A percentile compares a stretch with the other conserved stretches of the same genome.
These are phyloP conservation scores for Boechera stricta DNA, from an alignment of 345 rosid species.

Conservation along the genomic window DNA sequence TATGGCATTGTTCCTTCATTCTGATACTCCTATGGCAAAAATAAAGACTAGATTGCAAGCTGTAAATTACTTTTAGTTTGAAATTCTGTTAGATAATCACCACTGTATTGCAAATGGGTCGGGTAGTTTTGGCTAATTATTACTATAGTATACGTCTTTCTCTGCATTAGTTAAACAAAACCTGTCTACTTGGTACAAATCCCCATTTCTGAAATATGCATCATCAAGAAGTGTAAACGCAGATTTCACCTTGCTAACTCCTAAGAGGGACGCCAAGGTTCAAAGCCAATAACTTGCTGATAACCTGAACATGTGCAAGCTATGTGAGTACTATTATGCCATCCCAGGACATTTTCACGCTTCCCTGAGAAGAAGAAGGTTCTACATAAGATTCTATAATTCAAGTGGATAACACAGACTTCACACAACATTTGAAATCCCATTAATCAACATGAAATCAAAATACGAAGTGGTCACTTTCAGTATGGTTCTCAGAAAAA, in stretches of 20 bases:
- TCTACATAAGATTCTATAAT: slow-evolving; percentile 3
- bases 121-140: slow-evolving; percentile 25
- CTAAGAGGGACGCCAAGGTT: slow-evolving; percentile 3
- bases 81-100: slow-evolving; percentile 28
- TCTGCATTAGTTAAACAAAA: slow-evolving; percentile 11
- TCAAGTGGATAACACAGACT: not conserved
- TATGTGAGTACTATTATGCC: slow-evolving; percentile 13
- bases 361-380: slow-evolving; percentile 16
- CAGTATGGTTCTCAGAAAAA: not conserved
- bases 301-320: slow-evolving; percentile 13
- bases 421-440: slow-evolving; percentile 14
- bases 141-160: slow-evolving; percentile 14
- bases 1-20: slow-evolving; percentile 83
- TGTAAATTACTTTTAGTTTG: slow-evolving; percentile 31
- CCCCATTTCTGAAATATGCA: slow-evolving; percentile 14
- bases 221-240: slow-evolving; percentile 12
- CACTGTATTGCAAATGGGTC: slow-evolving; percentile 17
- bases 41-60: slow-evolving; percentile 5
- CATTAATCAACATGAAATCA: not conserved
- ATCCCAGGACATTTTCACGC: slow-evolving; percentile 13
- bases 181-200: not conserved
- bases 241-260: not conserved
- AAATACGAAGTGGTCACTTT: not conserved
- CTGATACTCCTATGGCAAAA: slow-evolving; percentile 34
- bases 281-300: slow-evolving; percentile 13